Percentiles rank a stretch among this genome's conserved stretches.
phyloP scores from a whole-genome alignment of 129 eudicot genomes.

The Mikania micrantha region DNA sequence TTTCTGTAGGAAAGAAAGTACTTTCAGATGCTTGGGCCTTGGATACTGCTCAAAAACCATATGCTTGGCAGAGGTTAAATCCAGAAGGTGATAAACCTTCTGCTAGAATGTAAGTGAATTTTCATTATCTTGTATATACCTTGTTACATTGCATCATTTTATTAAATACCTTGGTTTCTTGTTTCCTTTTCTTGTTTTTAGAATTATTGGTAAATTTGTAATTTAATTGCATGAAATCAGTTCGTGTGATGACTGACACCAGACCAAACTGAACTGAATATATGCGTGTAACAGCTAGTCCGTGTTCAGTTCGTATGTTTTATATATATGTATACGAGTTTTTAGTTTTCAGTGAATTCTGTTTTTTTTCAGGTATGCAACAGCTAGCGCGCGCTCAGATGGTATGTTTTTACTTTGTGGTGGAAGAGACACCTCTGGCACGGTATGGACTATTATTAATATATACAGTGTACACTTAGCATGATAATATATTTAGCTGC shows the following conservation, averaged over 20 bases:
- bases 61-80: slow-evolving; percentile 82
- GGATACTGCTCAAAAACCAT: slow-evolving; percentile 97
- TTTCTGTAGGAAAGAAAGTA: slow-evolving; percentile 74
- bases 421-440: neutral
- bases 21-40: slow-evolving; percentile 93
- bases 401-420: slow-evolving; percentile 27
- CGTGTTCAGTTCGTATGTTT: too few species aligned
- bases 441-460: slow-evolving; percentile 1
- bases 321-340: neutral
- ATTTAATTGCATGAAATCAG: neutral
- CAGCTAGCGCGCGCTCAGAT: slow-evolving; percentile 95
- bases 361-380: slow-evolving; percentile 67
- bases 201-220: neutral
- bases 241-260: neutral
- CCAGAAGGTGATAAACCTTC: slow-evolving; percentile 98
- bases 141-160: neutral
- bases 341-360: neutral
- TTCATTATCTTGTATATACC: neutral
- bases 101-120: slow-evolving; percentile 79
- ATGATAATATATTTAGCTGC: neutral
- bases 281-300: too few species aligned
- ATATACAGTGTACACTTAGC: neutral
- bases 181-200: too few species aligned
- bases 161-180: neutral
- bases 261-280: neutral